phyloP scores from a whole-genome alignment of 1,284 basidiomycete genomes.

The Moesziomyces antarcticus region DNA sequence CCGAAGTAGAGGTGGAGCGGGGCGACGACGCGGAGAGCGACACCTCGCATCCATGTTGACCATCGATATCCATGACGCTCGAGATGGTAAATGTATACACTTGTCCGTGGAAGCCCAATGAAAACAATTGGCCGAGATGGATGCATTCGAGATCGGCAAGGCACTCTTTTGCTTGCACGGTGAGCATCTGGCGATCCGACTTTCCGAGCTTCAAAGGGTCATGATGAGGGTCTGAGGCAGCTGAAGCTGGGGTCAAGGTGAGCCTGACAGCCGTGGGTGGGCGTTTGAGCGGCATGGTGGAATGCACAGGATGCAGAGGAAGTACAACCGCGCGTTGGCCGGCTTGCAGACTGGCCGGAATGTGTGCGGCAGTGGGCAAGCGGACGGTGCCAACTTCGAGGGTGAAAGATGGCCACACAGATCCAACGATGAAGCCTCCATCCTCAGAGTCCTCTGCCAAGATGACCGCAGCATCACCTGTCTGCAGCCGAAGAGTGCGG shows the following conservation, averaged over 20 bases:
- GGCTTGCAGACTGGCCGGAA: constrained; percentile 8
- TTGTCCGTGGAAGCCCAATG: constrained; percentile 25
- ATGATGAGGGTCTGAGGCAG: constrained; percentile 3
- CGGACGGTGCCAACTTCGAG: constrained; percentile 27
- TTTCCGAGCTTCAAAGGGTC: constrained; percentile 49
- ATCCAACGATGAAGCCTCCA: constrained; percentile 10
- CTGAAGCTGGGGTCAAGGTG: constrained; percentile 31
- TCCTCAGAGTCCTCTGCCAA: neutral
- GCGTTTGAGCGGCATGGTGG: constrained; percentile 10
- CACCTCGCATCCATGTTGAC: constrained; percentile 73
- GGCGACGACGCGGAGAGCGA: constrained; percentile 18
- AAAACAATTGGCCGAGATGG: constrained; percentile 11
- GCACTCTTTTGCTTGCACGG: constrained; percentile 69
- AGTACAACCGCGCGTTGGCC: constrained; percentile 16
- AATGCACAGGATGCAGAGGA: constrained; percentile 15
- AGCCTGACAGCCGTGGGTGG: constrained; percentile 42
- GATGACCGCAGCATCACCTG: constrained; percentile 33
- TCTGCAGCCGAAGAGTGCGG: constrained; percentile 36
- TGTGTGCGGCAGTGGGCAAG: constrained; percentile 19
- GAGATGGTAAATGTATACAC: constrained; percentile 3
- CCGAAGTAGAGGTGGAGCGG: neutral
- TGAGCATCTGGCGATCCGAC: constrained; percentile 68
- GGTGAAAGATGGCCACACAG: constrained; percentile 42
- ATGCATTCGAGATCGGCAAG: constrained; percentile 61
- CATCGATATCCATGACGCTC: constrained; percentile 77